phyloP scores from a whole-genome alignment of 140 eudicot species.

The Cichorium intybus region DNA sequence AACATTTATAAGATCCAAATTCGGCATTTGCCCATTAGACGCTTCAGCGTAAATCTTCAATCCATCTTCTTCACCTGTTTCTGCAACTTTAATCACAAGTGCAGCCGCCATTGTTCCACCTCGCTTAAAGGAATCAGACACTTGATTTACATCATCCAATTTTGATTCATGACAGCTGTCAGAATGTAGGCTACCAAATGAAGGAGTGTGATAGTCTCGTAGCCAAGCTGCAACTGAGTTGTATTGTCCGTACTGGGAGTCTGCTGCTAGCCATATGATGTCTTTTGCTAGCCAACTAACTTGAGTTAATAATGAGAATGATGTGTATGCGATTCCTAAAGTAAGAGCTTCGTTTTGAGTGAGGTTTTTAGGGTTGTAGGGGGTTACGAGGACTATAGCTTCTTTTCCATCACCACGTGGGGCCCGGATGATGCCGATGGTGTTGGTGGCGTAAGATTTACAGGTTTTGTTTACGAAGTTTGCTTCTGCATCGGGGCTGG shows the following conservation, averaged over 20 bases:
- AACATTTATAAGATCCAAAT: constrained; percentile 85
- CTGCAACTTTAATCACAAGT: constrained; percentile 76
- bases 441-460: constrained; percentile 55
- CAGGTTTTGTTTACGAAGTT: constrained; percentile 44
- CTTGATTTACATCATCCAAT: constrained; percentile 25
- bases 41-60: constrained; percentile 91
- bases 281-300: constrained; percentile 98
- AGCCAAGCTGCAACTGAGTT: constrained; percentile 83
- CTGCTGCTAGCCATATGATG: constrained; percentile 96
- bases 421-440: constrained; percentile 88
- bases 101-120: constrained; percentile 99
- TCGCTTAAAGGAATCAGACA: constrained; percentile 53
- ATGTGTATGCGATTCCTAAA: constrained; percentile 68
- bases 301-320: constrained; percentile 66
- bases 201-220: constrained; percentile 73
- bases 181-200: constrained; percentile 37
- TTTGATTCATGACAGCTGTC: constrained; percentile 37
- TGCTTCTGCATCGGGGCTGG: constrained; percentile 52
- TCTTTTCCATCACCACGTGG: constrained; percentile 99
- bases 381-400: constrained; percentile 87
- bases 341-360: constrained; percentile 64
- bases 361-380: constrained; percentile 65
- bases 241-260: constrained; percentile 80
- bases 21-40: constrained; percentile 98
- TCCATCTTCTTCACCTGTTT: constrained; percentile 47